phyloP scores from a whole-genome alignment of 2,329 filamentous ascomycete species.

The Fusarium chuoi region DNA sequence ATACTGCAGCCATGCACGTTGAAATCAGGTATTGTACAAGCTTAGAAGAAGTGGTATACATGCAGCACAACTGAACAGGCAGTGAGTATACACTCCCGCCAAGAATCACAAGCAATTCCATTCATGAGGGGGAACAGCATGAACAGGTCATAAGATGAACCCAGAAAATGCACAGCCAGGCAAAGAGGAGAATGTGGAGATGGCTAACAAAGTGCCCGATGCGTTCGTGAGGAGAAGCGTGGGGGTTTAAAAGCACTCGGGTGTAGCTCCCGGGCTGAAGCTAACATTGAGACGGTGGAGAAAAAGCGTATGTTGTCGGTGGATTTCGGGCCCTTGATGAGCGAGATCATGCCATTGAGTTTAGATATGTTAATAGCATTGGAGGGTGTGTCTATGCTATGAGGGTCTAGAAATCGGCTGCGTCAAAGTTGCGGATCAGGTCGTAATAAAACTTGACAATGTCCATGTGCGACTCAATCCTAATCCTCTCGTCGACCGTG shows the following conservation, averaged over 20 bases:
- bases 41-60: neutral
- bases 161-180: neutral
- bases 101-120: neutral
- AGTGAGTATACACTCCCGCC: neutral
- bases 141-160: conserved; percentile 2
- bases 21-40: neutral
- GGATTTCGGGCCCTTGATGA: neutral
- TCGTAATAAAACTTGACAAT: conserved; percentile 57
- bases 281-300: conserved; percentile 3
- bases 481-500: conserved; percentile 55
- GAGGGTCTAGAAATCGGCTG: conserved; percentile 43
- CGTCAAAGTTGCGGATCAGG: conserved; percentile 58
- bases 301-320: neutral
- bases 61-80: neutral
- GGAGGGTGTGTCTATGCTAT: neutral
- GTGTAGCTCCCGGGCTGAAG: neutral
- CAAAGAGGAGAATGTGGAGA: conserved; percentile 23
- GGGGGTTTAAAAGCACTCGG: conserved; percentile 3
- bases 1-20: neutral
- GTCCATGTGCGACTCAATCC: conserved; percentile 52
- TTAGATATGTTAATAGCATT: neutral
- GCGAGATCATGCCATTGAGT: neutral
- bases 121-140: neutral
- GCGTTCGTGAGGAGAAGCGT: conserved; percentile 22
- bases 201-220: conserved; percentile 4